Percentiles rank a stretch among this genome's conserved stretches.
phyloP scores from a whole-genome alignment of 495 filamentous ascomycete species.

The Apiosordaria backusii region DNA sequence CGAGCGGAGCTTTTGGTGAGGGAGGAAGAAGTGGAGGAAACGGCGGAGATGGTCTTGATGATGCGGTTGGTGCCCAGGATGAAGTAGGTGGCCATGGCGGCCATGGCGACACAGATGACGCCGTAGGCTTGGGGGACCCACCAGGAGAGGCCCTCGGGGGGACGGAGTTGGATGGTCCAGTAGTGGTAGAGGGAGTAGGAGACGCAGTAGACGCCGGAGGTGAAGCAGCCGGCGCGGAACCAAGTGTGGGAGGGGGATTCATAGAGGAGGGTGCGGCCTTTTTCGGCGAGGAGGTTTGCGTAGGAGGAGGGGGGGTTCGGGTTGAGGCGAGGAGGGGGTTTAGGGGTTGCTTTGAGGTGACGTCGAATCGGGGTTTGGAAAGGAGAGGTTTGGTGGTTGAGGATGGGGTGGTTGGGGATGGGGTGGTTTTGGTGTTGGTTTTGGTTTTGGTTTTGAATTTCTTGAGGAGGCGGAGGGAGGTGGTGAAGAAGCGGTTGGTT shows the following conservation, averaged over 20 bases:
- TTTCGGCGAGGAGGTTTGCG: constrained; percentile 43
- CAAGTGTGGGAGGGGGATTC: constrained; percentile 57
- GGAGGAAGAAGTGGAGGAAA: constrained; percentile 17
- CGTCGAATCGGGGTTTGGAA: constrained; percentile 1
- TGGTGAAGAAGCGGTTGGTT: constrained; percentile 12
- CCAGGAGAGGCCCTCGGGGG: constrained; percentile 39
- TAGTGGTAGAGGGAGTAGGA: constrained; percentile 55
- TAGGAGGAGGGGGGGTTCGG: constrained; percentile 29
- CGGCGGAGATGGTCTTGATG: constrained; percentile 41
- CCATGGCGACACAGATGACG: constrained; percentile 44
- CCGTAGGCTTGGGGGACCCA: constrained; percentile 46
- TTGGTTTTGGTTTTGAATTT: constrained; percentile 12
- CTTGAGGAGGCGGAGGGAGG: constrained; percentile 17
- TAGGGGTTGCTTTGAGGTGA: background rate
- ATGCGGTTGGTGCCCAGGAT: constrained; percentile 40
- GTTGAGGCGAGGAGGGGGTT: constrained; percentile 1
- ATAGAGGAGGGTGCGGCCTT: constrained; percentile 53
- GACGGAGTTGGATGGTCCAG: constrained; percentile 41
- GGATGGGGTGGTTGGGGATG: too few relatives aligned
- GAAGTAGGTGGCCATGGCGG: constrained; percentile 45
- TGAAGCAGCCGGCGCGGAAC: constrained; percentile 56
- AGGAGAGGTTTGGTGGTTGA: background rate
- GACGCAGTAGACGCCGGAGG: constrained; percentile 54
- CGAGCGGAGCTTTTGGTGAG: background rate
- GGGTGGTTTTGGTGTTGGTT: constrained; percentile 3